Base-by-base conservation (phyloP, 2,329 filamentous ascomycete species). In the Chrysosporium queenslandicum region DNA sequence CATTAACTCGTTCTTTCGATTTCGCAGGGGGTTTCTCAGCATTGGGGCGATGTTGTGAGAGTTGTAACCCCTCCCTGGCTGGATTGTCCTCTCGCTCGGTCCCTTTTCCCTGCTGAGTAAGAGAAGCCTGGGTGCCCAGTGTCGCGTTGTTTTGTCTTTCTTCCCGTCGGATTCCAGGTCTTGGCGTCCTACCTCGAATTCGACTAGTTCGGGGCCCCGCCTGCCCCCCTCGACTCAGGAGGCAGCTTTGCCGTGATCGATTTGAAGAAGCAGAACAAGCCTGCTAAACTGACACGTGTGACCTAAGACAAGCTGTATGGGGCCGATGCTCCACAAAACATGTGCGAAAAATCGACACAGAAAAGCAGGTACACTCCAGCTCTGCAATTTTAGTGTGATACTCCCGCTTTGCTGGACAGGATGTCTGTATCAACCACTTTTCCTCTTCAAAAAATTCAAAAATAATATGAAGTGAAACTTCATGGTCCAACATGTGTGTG, bases 201-300 rank as follows among this genome's bases (percentile, higher is more conserved):
- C 27, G 45, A 37, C 45, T 46, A 46, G n/a, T n/a, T n/a, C n/a
- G n/a, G 25, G 20, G 23, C 23, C 9, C 12, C 6, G 16, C 25
- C 14, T 11, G 30, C 32, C 8, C 30, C 7, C 9, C 20, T 30
- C 36, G 11, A 41, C 36, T 49, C 37, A 41, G 23, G 23, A 29
- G 36, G 34, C 25, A 49, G 34, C n/a, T 49, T 34, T 40, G 37
- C 12, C 21, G 34, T 29, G 14, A 27, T 47, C n/a, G n/a, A n/a
- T n/a, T n/a, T n/a, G n/a, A n/a, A n/a, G n/a, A n/a, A n/a, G 45
- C 37, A 37, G 45, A 37, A 47, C 45, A n/a, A 47, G 21, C 25
- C 46, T 49, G 46, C 46, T 49, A 41, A 47, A 32, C 46, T 29
- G 46, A 49, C 46, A 49, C 46, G 46, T 49, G 46, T 49, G 46